Base-by-base conservation (phyloP, 768 basidiomycete genomes). In the Mycena epipterygia region DNA sequence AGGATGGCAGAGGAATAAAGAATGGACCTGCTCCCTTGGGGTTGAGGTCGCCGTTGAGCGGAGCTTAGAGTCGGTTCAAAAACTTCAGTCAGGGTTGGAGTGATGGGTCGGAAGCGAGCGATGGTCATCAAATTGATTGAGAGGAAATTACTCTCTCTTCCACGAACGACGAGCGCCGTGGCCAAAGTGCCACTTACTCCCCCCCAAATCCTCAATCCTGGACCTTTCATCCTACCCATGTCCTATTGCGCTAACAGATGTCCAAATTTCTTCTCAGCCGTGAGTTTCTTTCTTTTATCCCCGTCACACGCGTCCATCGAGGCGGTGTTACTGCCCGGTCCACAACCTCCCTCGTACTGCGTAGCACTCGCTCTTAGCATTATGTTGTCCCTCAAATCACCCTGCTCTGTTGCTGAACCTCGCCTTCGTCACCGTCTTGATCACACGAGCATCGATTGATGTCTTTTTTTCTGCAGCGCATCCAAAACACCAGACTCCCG, bases 401-500 rank as follows among this genome's bases (percentile, higher is more conserved):
- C 53, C 67, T 35, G 46, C 13, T 69, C 53, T 29, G 30, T 48
- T 61, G 33, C 66, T 56, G 33, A 41, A n/a, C 52, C 14, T 17
- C 25, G 27, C 14, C 41, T 35, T 17, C 41, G 29, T 62, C 59
- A 21, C 29, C 55, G 49, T 59, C 58, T 37, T 66, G 64, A 66
- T 71, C 64, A 71, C 70, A 62, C 70, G 70, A 71, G 64, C 58
- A 52, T 49, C 44, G 11, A 46, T 58, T 70, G 32, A 64, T 56
- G 58, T 35, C 19, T 13, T 37, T 55, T 30, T 55, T 64, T 5
- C 30, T 46, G 33, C 75, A 84, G 82, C 78, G 71, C 81, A 79
- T 76, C 76, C 80, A 79, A 80, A 80, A 75, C 87, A 84, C 81
- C 84, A 86, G 79, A 83, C 89, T 86, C 80, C 86, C 84, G 71